Evolutionary conservation across 2,329 filamentous ascomycete species (phyloP), one percentile per base, ranked within the genome.

Genomic region (Lachnellula arida): DNA sequence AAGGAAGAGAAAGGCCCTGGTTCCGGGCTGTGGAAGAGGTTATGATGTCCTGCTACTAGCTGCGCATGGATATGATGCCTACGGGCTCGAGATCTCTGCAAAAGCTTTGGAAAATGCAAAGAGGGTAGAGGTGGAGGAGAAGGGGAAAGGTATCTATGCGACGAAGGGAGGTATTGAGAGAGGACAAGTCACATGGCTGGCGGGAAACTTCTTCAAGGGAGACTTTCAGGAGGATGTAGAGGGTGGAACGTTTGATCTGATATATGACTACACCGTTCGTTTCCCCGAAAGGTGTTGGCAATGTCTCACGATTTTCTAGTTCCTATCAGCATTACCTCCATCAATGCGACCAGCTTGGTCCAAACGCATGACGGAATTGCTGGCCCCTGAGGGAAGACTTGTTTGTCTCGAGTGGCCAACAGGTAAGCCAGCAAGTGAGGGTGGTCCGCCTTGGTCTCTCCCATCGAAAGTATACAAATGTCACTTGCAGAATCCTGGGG

Each of bases 21-120:
- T 96, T 0, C 88, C 91, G 0, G 91, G 90, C 5, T 96, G 91
- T 71, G 91, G 91, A 0, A 81, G 82, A 47, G 91, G 91, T 5
- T 87, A 94, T 67, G 91, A 96, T 73, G 88, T 91, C 1, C 76
- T 90, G 9, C 76, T 96, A 39, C 78, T 96, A 46, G 81, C 85
- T 49, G 82, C 82, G 9, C 82, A 86, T 66, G 91, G 91, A 1
- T 94, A 89, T 69, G 87, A 95, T 71, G 84, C 85, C 1, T 85
- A 82, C 65, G 91, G 89, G 0, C 73, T 96, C 1, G 60, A 12
- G 89, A 94, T 68, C 14, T 69, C 68, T 2, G 46, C 47, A 43
- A 67, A 65, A 14, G 78, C 77, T 2, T 62, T 77, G 8, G 70
- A 76, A 11, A 73, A 74, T 35, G 82, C 81, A 2, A 67, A 72